A percentile compares a stretch with the other conserved stretches of the same genome.
These are phyloP conservation scores for Aspergillus japonicus DNA, from an alignment of 2,329 filamentous ascomycete species.

Conservation along the genomic window DNA sequence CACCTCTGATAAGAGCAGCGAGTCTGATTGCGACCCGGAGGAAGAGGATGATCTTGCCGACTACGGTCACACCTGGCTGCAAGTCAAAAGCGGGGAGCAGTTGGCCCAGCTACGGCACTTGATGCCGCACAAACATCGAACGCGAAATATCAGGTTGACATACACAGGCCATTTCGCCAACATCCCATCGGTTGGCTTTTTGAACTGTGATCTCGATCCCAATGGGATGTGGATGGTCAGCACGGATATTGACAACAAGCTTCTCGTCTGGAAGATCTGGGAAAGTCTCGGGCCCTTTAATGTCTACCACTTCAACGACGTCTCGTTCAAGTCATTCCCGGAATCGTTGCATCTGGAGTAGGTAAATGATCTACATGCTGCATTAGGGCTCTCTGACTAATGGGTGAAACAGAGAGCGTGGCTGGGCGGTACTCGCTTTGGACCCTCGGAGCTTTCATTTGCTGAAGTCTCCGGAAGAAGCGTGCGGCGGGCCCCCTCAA, in stretches of 20 bases:
- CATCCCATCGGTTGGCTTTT: slow-evolving; percentile 59
- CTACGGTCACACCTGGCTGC: slow-evolving; percentile 35
- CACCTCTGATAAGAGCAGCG: slow-evolving; percentile 18
- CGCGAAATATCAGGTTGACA: slow-evolving; percentile 43
- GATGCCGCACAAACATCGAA: slow-evolving; percentile 35
- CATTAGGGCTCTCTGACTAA: slow-evolving; percentile 9
- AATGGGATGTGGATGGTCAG: slow-evolving; percentile 58
- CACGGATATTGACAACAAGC: slow-evolving; percentile 54
- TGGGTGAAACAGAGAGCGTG: slow-evolving; percentile 28
- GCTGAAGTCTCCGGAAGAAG: slow-evolving; percentile 35
- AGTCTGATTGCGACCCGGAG: slow-evolving; percentile 16
- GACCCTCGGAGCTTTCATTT: slow-evolving; percentile 45
- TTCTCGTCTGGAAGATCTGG: slow-evolving; percentile 53
- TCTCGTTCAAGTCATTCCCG: slow-evolving; percentile 21
- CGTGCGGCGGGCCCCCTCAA: slow-evolving; percentile 39
- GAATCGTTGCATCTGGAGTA: slow-evolving; percentile 29
- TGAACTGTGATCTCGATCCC: slow-evolving; percentile 57
- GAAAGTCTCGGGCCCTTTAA: slow-evolving; percentile 31
- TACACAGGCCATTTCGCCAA: slow-evolving; percentile 50
- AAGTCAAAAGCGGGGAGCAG: slow-evolving; percentile 25
- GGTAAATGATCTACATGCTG: slow-evolving; percentile 15
- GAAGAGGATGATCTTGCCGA: slow-evolving; percentile 18
- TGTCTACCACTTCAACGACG: slow-evolving; percentile 31
- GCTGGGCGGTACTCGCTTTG: slow-evolving; percentile 49
- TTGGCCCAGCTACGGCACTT: slow-evolving; percentile 29